These are phyloP conservation scores for Microdochium trichocladiopsis DNA, from an alignment of 2,329 filamentous ascomycete species.

Conservation along the genomic window DNA sequence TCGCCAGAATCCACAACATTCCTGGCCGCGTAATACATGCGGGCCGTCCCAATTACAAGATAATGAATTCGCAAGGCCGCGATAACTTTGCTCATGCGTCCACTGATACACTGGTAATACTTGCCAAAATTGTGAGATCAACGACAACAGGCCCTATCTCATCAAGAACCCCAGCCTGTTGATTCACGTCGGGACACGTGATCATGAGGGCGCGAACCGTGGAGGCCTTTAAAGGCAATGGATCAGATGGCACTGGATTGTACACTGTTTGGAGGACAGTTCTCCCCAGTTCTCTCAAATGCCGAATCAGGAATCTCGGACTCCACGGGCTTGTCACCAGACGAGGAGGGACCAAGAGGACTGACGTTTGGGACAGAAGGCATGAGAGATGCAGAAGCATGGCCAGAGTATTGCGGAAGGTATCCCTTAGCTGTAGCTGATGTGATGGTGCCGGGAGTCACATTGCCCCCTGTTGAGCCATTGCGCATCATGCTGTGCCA, in stretches of 20 bases:
- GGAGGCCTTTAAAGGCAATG: constrained; percentile 18
- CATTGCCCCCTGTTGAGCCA: constrained; percentile 38
- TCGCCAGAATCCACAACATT: no score
- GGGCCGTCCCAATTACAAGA: no score
- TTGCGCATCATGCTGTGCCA: constrained; percentile 45
- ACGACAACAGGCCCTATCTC: background rate
- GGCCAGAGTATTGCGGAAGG: constrained; percentile 43
- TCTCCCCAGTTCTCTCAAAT: constrained; percentile 34
- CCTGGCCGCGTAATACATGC: no score
- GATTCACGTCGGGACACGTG: constrained; percentile 7
- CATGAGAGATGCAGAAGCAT: constrained; percentile 43
- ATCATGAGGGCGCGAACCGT: constrained; percentile 21
- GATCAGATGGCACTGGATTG: constrained; percentile 16
- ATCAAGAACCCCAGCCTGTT: background rate
- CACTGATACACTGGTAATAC: background rate
- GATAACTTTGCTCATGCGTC: no score
- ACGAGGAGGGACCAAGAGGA: constrained; percentile 19
- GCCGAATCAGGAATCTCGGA: constrained; percentile 7
- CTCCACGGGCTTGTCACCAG: constrained; percentile 15
- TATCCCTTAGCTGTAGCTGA: constrained; percentile 47
- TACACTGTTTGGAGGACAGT: constrained; percentile 30
- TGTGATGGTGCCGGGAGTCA: constrained; percentile 39
- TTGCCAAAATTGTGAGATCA: background rate
- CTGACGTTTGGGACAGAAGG: constrained; percentile 34
- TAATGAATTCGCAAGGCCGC: no score